Evolutionary conservation across 176 grass and related monocot species (phyloP).

Genomic region (Oryza nivara): DNA sequence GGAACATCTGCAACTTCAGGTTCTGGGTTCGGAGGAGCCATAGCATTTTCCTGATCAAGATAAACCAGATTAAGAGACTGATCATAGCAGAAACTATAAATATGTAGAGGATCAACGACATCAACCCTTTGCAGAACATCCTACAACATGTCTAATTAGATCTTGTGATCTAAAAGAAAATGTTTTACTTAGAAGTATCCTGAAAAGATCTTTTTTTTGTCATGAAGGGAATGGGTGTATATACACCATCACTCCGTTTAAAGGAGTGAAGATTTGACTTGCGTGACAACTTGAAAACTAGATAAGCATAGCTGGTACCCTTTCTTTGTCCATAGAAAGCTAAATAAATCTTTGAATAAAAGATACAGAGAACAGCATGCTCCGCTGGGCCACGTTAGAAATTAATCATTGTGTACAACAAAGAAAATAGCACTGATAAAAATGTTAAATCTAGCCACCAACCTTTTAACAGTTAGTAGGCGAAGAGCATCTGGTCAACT

Average conservation of each 20-base stretch:
- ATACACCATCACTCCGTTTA: background rate
- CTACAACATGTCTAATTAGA: background rate
- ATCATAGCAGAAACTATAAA: slow-evolving; percentile 21
- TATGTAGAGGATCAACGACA: background rate
- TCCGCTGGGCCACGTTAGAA: slow-evolving; percentile 4
- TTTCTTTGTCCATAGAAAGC: background rate
- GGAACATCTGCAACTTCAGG: slow-evolving; percentile 48
- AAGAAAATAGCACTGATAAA: slow-evolving; percentile 8
- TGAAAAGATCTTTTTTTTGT: background rate
- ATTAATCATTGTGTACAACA: background rate
- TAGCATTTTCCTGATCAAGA: slow-evolving; percentile 59
- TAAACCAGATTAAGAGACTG: slow-evolving; percentile 33
- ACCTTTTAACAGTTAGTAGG: background rate
- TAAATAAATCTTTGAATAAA: slow-evolving; percentile 14
- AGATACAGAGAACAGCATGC: background rate
- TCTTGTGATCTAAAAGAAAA: background rate
- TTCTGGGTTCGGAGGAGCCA: slow-evolving; percentile 37
- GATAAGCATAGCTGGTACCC: background rate
- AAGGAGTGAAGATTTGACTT: background rate
- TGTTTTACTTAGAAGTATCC: background rate
- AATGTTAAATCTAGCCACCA: background rate
- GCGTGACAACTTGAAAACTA: background rate
- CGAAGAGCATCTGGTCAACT: slow-evolving; percentile 14
- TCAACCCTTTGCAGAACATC: background rate
- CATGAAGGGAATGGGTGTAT: background rate